These are phyloP conservation scores for Komagataella ulmi DNA, from an alignment of 805 yeast species.

Conservation along the genomic window DNA sequence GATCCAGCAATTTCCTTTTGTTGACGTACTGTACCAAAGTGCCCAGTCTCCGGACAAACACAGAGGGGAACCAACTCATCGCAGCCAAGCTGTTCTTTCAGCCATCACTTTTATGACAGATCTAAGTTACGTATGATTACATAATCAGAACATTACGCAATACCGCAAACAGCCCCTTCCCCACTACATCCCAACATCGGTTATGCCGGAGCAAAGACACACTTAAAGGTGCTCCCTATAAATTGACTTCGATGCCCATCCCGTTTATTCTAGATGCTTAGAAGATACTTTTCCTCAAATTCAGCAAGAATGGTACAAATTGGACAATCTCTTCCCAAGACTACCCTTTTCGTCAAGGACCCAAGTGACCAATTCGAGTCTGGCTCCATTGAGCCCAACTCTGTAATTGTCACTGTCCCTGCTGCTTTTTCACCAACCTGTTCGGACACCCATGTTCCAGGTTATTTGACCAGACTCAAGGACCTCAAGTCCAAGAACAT, in stretches of 20 bases:
- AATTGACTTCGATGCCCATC: not conserved
- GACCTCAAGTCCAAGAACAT: constrained; percentile 57
- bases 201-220: not conserved
- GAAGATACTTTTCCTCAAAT: not conserved
- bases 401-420: constrained; percentile 45
- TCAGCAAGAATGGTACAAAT: not conserved
- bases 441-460: constrained; percentile 60
- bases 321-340: not conserved
- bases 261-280: not conserved
- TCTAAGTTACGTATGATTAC: not conserved
- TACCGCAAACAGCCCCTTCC: not conserved
- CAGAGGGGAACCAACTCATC: not conserved
- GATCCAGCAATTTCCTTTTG: not conserved
- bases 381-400: constrained; percentile 15
- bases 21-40: not conserved
- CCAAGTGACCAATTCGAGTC: not conserved
- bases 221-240: not conserved
- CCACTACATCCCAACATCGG: not conserved
- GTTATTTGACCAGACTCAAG: constrained; percentile 39
- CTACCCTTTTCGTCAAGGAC: not conserved
- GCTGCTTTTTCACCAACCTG: constrained; percentile 82
- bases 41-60: not conserved
- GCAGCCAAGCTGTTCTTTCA: not conserved
- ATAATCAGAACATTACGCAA: not conserved
- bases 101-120: not conserved